Percentiles rank a stretch among this genome's conserved stretches.
phyloP scores from a whole-genome alignment of 2,329 filamentous ascomycete genomes.

The Aspergillus carbonarius region DNA sequence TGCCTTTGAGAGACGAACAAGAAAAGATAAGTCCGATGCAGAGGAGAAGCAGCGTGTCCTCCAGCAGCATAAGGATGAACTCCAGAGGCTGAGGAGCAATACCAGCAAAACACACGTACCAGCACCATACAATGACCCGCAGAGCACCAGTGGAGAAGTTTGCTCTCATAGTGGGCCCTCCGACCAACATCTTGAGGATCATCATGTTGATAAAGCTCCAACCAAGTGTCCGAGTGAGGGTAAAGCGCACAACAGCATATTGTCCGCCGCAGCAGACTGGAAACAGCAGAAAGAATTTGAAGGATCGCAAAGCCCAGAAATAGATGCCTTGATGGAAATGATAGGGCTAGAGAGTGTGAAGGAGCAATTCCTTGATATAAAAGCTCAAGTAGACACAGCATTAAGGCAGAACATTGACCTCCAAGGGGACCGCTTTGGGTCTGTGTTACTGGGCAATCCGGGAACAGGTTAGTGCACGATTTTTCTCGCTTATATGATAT shows the following conservation, averaged over 20 bases:
- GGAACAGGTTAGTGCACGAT: conserved; percentile 51
- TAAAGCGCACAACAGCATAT: neutral
- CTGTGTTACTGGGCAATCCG: conserved; percentile 68
- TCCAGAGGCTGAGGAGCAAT: neutral
- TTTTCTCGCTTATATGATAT: too few species aligned
- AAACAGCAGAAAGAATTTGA: conserved; percentile 57
- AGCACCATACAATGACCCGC: too few species aligned
- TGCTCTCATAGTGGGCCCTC: too few species aligned
- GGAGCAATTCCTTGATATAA: conserved; percentile 60
- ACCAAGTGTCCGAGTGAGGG: too few species aligned
- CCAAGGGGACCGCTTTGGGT: conserved; percentile 60
- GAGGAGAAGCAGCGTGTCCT: conserved; percentile 22
- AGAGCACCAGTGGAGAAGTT: too few species aligned
- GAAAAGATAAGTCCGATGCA: conserved; percentile 19
- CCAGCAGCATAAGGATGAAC: conserved; percentile 19
- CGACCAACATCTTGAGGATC: too few species aligned
- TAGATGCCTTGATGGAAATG: conserved; percentile 69
- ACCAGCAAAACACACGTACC: too few species aligned
- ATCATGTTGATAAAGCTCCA: too few species aligned
- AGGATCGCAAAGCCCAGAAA: conserved; percentile 49
- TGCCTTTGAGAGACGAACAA: conserved; percentile 17
- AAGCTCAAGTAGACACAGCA: conserved; percentile 60
- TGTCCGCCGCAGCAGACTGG: conserved; percentile 58
- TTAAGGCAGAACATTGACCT: conserved; percentile 59
- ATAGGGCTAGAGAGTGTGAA: conserved; percentile 72